Percentiles rank a stretch among this genome's conserved stretches.
Conservation (phyloP, 768 basidiomycete species). For the Boletus sp. region DNA sequence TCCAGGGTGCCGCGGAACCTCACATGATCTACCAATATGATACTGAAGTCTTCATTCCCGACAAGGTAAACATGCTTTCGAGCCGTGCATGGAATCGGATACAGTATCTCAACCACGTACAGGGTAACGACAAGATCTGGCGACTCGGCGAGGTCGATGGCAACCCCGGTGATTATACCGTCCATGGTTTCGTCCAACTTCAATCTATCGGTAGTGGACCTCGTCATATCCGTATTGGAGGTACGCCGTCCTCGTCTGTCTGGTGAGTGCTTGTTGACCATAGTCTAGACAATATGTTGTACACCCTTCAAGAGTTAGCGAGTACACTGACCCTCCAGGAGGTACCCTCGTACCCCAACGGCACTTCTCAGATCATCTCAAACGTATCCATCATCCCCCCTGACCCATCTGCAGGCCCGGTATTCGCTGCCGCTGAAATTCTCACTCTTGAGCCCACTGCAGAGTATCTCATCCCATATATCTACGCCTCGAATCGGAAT, state of each 20-base stretch:
- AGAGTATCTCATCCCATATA: slow-evolving; percentile 49
- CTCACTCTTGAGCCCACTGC: slow-evolving; percentile 50
- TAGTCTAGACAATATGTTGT: slow-evolving; percentile 46
- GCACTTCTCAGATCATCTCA: slow-evolving; percentile 50
- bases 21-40: slow-evolving; percentile 62
- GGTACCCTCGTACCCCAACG: slow-evolving; percentile 45
- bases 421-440: slow-evolving; percentile 59
- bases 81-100: not conserved
- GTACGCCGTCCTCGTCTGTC: slow-evolving; percentile 18
- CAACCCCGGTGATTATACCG: too few relatives aligned
- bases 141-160: slow-evolving; percentile 26
- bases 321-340: slow-evolving; percentile 58
- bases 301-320: slow-evolving; percentile 54
- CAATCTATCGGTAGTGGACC: slow-evolving; percentile 68
- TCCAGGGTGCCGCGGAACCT: slow-evolving; percentile 49
- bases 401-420: slow-evolving; percentile 36
- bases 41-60: slow-evolving; percentile 60
- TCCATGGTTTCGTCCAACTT: not conserved
- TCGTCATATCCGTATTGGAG: slow-evolving; percentile 43
- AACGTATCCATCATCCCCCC: slow-evolving; percentile 49
- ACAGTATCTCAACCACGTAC: not conserved
- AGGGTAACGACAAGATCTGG: slow-evolving; percentile 75
- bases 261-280: not conserved
- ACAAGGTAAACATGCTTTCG: slow-evolving; percentile 45
- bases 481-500: slow-evolving; percentile 75